A percentile compares a stretch with the other conserved stretches of the same genome.
Conservation (phyloP, 345 rosid genomes). For the Murraya koenigii region DNA sequence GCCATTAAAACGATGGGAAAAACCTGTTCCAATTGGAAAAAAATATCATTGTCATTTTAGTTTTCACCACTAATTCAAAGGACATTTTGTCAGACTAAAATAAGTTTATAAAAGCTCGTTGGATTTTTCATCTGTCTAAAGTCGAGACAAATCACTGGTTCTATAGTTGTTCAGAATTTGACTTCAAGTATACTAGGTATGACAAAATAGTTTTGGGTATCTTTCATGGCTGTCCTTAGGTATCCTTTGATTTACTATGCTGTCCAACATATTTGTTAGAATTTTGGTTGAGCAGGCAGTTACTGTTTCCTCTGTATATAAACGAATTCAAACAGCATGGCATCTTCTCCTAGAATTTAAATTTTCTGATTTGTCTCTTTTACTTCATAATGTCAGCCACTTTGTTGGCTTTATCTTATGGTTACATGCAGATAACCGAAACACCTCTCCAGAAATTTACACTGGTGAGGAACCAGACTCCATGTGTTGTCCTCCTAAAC, state of each 20-base stretch:
- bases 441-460: constrained; percentile 30
- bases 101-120: not conserved
- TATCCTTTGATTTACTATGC: not conserved
- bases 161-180: not conserved
- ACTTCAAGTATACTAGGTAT: not conserved
- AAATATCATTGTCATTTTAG: not conserved
- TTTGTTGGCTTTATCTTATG: constrained; percentile 20
- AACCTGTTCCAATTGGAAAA: not conserved
- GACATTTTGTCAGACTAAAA: not conserved
- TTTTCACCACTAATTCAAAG: not conserved
- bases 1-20: not conserved
- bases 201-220: not conserved
- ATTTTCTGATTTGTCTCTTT: not conserved
- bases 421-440: constrained; percentile 31
- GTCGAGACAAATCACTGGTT: not conserved
- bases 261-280: not conserved
- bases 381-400: not conserved
- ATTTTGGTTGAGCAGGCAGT: not conserved
- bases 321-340: not conserved
- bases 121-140: not conserved
- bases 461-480: constrained; percentile 38
- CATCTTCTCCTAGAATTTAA: not conserved
- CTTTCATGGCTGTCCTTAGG: not conserved
- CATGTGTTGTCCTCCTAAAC: constrained; percentile 43
- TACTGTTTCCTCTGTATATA: not conserved